A percentile compares a stretch with the other conserved stretches of the same genome.
Conservation (phyloP, 768 basidiomycete species). For the Panellus pusillus region DNA sequence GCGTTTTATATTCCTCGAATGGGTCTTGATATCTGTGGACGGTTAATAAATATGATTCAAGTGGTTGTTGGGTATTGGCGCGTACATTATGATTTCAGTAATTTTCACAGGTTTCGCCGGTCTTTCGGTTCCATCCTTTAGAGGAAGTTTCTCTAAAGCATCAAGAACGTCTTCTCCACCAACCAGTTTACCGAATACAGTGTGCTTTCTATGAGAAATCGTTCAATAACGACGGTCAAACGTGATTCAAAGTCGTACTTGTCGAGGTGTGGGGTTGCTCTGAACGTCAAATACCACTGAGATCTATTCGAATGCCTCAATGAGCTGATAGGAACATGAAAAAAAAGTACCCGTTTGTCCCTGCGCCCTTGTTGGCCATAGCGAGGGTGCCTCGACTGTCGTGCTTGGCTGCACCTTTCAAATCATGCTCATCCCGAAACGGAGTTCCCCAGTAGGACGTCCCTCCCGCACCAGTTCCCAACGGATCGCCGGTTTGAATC, state of each 20-base stretch:
- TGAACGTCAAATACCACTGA: slow-evolving; percentile 94
- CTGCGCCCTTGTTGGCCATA: slow-evolving; percentile 95
- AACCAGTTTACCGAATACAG: slow-evolving; percentile 95
- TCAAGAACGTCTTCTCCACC: slow-evolving; percentile 92
- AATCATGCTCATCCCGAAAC: slow-evolving; percentile 91
- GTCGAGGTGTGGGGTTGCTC: slow-evolving; percentile 79
- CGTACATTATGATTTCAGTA: slow-evolving; percentile 83
- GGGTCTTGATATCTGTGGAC: slow-evolving; percentile 83
- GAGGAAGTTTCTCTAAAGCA: slow-evolving; percentile 76
- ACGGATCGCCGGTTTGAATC: slow-evolving; percentile 99
- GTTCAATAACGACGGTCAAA: too few species aligned
- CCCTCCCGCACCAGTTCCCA: slow-evolving; percentile 92
- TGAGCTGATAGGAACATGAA: neutral
- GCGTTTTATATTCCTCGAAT: slow-evolving; percentile 87
- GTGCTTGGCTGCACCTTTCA: slow-evolving; percentile 86
- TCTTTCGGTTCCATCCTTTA: slow-evolving; percentile 83
- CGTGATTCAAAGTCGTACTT: slow-evolving; percentile 29
- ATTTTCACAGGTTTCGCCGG: slow-evolving; percentile 86
- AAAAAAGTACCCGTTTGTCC: slow-evolving; percentile 73
- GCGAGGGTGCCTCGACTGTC: slow-evolving; percentile 82
- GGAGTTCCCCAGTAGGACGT: slow-evolving; percentile 93
- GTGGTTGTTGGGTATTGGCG: slow-evolving; percentile 11
- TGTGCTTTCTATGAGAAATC: slow-evolving; percentile 56
- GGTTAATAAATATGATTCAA: neutral
- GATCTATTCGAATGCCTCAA: slow-evolving; percentile 47